Percentiles rank a stretch among this genome's conserved stretches.
Evolutionary conservation across 129 eudicot species (phyloP).

Genomic region (Flaveria sonorensis): DNA sequence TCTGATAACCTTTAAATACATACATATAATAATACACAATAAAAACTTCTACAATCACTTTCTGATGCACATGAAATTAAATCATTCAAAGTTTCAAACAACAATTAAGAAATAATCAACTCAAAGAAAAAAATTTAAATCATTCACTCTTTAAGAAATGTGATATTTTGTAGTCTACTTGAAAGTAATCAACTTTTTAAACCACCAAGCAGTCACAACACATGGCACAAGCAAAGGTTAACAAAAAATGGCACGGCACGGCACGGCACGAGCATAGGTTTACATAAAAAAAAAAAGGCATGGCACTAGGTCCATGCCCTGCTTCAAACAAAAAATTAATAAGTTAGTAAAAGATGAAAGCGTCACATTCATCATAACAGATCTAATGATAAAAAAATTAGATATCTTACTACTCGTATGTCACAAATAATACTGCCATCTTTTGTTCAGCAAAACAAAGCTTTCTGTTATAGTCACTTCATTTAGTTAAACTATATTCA

Average conservation of each 20-base stretch:
- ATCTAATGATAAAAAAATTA: neutral
- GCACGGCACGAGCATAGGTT: too few species aligned
- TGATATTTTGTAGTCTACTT: neutral
- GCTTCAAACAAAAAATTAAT: neutral
- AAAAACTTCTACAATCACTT: neutral
- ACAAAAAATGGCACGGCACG: too few species aligned
- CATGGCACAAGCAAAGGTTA: too few species aligned
- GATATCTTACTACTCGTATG: neutral
- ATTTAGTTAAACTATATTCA: neutral
- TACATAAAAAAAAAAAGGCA: too few species aligned
- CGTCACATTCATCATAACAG: neutral
- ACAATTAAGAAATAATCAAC: conserved; percentile 3
- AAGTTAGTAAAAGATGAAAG: neutral
- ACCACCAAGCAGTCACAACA: neutral
- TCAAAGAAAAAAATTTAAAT: neutral
- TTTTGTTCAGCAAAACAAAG: neutral
- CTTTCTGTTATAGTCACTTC: neutral
- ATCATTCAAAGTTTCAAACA: conserved; percentile 10
- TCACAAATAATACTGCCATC: neutral
- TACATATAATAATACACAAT: neutral
- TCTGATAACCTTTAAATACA: conserved; percentile 66
- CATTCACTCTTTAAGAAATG: neutral
- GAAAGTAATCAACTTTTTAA: neutral
- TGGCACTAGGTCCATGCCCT: neutral
- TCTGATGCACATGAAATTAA: conserved; percentile 2